These are phyloP conservation scores for Chalaropsis thielavioides DNA, from an alignment of 2,329 filamentous ascomycete species.

Conservation along the genomic window DNA sequence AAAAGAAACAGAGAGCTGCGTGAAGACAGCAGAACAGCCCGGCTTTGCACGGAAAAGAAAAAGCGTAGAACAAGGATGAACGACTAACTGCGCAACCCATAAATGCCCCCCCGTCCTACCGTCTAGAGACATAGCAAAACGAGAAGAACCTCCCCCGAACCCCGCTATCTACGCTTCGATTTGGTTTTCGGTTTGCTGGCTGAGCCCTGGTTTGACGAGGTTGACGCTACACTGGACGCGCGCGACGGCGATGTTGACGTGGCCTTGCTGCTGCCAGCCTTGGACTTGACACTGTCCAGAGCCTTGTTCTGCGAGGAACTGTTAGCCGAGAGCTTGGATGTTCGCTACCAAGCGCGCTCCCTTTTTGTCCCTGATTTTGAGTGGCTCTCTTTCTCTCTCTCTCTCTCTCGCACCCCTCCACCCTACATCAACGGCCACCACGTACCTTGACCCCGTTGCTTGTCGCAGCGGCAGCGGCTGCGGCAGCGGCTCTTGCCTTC, in stretches of 20 bases:
- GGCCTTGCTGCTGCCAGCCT: slow-evolving; percentile 48
- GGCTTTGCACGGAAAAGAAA: not conserved
- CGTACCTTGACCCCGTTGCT: slow-evolving; percentile 66
- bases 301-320: slow-evolving; percentile 61
- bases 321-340: slow-evolving; percentile 5
- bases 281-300: slow-evolving; percentile 70
- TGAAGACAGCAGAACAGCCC: not conserved
- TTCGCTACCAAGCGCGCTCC: not conserved
- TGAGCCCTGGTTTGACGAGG: slow-evolving; percentile 35
- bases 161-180: slow-evolving; percentile 34
- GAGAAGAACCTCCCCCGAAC: not conserved
- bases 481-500: slow-evolving; percentile 40
- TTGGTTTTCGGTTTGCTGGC: slow-evolving; percentile 34
- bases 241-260: slow-evolving; percentile 66
- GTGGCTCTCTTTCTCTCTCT: no score
- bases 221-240: slow-evolving; percentile 77
- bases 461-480: not conserved
- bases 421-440: slow-evolving; percentile 17
- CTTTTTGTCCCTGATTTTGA: not conserved
- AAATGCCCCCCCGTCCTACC: no score
- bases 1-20: not conserved
- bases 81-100: not conserved
- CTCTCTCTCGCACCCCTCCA: no score
- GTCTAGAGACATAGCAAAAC: no score
- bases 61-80: not conserved